phyloP scores from a whole-genome alignment of 2,329 filamentous ascomycete species.

The Daldinia eschscholtzii region DNA sequence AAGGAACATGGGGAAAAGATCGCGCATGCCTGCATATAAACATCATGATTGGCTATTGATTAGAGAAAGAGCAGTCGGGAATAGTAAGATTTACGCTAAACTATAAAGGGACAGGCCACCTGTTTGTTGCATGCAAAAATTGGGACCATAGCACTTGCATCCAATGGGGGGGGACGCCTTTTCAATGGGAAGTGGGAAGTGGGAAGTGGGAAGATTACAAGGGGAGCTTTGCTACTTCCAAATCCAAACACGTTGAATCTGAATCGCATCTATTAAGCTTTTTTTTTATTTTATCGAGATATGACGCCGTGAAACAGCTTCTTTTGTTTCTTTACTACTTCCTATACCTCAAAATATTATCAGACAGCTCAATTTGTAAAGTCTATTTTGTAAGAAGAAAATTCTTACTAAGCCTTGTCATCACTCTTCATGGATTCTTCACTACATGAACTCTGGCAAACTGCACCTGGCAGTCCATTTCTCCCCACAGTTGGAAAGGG shows the following conservation, averaged over 20 bases:
- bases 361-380: conserved; percentile 11
- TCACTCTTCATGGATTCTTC: conserved; percentile 77
- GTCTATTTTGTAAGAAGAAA: conserved; percentile 16
- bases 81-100: conserved; percentile 23
- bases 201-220: conserved; percentile 9
- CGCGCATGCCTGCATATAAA: background rate
- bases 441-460: conserved; percentile 92
- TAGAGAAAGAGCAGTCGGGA: background rate
- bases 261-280: background rate
- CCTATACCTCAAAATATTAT: conserved; percentile 1
- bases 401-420: background rate
- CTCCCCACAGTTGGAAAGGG: conserved; percentile 83
- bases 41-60: conserved; percentile 8
- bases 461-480: conserved; percentile 89
- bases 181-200: conserved; percentile 9
- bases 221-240: conserved; percentile 16
- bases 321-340: background rate
- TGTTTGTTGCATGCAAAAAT: conserved; percentile 28
- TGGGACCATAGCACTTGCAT: conserved; percentile 11
- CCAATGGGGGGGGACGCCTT: background rate
- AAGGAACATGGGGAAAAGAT: conserved; percentile 5
- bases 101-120: conserved; percentile 36
- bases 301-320: conserved; percentile 26
- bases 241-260: conserved; percentile 7
- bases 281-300: conserved; percentile 7